Evolutionary conservation across 2,329 filamentous ascomycete genomes (phyloP), one percentile per base, ranked within the genome.

Genomic region (Proliferodiscus dingleyae): DNA sequence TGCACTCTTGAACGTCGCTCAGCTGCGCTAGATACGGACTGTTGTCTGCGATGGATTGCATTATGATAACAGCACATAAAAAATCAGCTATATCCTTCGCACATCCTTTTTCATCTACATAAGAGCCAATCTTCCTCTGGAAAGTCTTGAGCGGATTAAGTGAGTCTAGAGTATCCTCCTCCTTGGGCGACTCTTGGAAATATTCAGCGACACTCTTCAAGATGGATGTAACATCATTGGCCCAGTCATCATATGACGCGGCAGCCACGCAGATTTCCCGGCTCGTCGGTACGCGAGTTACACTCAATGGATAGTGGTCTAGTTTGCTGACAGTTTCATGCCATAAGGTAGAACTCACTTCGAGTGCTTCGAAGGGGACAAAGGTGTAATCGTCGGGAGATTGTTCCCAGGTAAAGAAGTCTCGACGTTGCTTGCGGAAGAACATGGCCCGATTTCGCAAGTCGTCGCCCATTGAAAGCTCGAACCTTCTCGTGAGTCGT

Each of bases 31-130:
- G 21, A 16, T 43, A 43, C 24, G 29, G 29, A 18, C 22, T 29
- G 7, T 11, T 21, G 11, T 43, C 41, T 10, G 41, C 41, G 13
- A 43, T 43, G 18, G 29, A 43, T 26, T 43, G 28, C 11, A 43
- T 8, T 24, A 43, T 36, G 7, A 43, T 26, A 23, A 43, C 33
- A 7, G 41, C 41, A 23, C 41, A 43, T 23, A 43, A 21, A 13
- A 34, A 36, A 13, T 23, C n/a, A 3, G 10, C 41, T n/a, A 6
- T 7, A 2, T 7, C 10, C 10, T 8, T 33, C 7, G 30, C 30
- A 15, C 13, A n/a, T 3, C 3, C 6, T 2, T n/a, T n/a, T 2
- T 33, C 30, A n/a, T 2, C 10, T 2, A 11, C n/a, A 33, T 33
- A 33, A 3, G 7, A 13, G n/a, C n/a, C n/a, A n/a, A n/a, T n/a